These are phyloP conservation scores for Cicer bijugum DNA, from an alignment of 306 rosid species.

Conservation along the genomic window DNA sequence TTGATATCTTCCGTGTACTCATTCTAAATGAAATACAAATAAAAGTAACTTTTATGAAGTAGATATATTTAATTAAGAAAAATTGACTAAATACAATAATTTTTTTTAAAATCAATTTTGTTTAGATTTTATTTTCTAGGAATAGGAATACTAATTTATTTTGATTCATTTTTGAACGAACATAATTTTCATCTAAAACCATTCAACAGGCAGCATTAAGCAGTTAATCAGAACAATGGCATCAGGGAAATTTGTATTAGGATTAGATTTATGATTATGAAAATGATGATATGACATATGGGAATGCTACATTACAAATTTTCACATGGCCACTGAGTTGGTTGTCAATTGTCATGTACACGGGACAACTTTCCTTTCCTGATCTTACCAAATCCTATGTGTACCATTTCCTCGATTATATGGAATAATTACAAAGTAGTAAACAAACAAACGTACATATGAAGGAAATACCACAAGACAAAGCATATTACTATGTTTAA, in stretches of 20 bases:
- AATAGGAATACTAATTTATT: no score
- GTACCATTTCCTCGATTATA: not conserved
- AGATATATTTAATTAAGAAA: no score
- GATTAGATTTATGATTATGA: not conserved
- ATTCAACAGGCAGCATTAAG: slow-evolving; percentile 22
- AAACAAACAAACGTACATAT: slow-evolving; percentile 25
- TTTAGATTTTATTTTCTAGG: no score
- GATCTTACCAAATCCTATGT: slow-evolving; percentile 8
- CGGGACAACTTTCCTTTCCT: slow-evolving; percentile 1
- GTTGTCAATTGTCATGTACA: slow-evolving; percentile 38
- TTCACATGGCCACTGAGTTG: slow-evolving; percentile 15
- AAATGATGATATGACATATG: not conserved
- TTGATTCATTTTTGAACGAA: not conserved
- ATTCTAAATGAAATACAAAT: no score
- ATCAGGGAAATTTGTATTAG: slow-evolving; percentile 30
- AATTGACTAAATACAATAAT: no score
- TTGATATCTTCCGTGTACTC: no score
- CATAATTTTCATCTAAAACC: not conserved
- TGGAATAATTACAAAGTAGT: slow-evolving; percentile 23
- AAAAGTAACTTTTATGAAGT: no score
- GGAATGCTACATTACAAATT: not conserved
- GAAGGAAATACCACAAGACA: slow-evolving; percentile 9
- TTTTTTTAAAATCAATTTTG: no score
- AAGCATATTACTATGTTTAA: slow-evolving; percentile 32
- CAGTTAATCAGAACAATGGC: not conserved